Evolutionary conservation across 1,284 basidiomycete species (phyloP).

Genomic region (Ceratobasidium sp.): DNA sequence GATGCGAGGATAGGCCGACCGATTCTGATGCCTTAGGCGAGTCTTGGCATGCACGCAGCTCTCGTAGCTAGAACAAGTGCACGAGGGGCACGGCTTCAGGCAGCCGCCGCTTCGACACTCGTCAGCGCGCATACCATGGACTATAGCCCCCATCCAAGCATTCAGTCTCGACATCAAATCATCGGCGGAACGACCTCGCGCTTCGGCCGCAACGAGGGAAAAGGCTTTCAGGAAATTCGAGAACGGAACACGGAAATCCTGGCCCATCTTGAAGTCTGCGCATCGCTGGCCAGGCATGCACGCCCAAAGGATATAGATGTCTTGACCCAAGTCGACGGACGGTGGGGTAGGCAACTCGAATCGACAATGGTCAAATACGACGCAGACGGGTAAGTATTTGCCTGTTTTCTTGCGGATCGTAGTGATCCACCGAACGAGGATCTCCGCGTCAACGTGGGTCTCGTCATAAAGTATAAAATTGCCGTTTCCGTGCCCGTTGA

Average conservation of each 20-base stretch:
- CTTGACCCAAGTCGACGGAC: not conserved
- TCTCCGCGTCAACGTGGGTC: not conserved
- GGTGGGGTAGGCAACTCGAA: not conserved
- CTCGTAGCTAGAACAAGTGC: too few species aligned
- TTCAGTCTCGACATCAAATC: not conserved
- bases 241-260: not conserved
- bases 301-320: constrained; percentile 10
- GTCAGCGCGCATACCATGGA: too few species aligned
- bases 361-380: constrained; percentile 29
- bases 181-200: not conserved
- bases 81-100: too few species aligned
- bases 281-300: constrained; percentile 12
- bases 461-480: not conserved
- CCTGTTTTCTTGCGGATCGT: not conserved
- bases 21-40: too few species aligned
- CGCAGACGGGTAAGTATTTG: not conserved
- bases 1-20: too few species aligned
- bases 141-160: not conserved
- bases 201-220: not conserved
- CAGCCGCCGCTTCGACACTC: too few species aligned
- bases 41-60: too few species aligned
- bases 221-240: not conserved
- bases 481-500: constrained; percentile 22
- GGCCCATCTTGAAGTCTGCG: not conserved
- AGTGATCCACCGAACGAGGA: not conserved